Evolutionary conservation across 2,329 filamentous ascomycete species (phyloP).

Genomic region (Calonectria pseudoturangicola): DNA sequence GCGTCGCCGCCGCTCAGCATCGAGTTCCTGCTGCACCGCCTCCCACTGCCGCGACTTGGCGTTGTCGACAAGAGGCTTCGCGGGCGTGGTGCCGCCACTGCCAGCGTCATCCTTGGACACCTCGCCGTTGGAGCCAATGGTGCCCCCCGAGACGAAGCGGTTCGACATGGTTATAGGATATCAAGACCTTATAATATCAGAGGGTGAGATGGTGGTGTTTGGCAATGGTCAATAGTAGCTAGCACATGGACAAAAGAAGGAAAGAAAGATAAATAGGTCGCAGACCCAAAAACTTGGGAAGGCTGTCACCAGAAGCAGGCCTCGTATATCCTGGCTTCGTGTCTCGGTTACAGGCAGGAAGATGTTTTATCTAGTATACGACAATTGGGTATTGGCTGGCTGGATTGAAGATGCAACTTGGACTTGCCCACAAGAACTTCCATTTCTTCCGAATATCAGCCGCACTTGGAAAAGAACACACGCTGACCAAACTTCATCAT

Average conservation of each 20-base stretch:
- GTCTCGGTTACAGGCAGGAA: neutral
- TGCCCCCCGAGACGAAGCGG: constrained; percentile 74
- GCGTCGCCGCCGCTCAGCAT: constrained; percentile 73
- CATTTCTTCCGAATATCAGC: constrained; percentile 41
- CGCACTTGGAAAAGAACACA: neutral
- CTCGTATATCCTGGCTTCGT: neutral
- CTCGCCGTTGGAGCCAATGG: constrained; percentile 61
- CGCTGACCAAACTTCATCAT: neutral
- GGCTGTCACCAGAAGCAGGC: neutral
- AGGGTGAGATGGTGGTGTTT: neutral
- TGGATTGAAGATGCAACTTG: neutral
- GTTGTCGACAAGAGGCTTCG: constrained; percentile 46
- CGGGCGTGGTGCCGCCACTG: constrained; percentile 30
- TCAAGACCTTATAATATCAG: neutral
- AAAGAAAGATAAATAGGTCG: neutral
- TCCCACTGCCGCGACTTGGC: constrained; percentile 73
- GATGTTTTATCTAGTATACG: neutral
- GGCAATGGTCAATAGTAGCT: neutral
- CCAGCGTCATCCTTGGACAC: constrained; percentile 46
- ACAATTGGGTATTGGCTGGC: neutral
- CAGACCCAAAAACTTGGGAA: neutral
- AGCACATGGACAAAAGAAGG: neutral
- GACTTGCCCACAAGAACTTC: neutral
- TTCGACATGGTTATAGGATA: constrained; percentile 64
- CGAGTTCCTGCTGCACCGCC: constrained; percentile 78